Percentiles rank a stretch among this genome's conserved stretches.
phyloP scores from a whole-genome alignment of 371 early-diverging fungal species.

The Chytridium lagenaria region DNA sequence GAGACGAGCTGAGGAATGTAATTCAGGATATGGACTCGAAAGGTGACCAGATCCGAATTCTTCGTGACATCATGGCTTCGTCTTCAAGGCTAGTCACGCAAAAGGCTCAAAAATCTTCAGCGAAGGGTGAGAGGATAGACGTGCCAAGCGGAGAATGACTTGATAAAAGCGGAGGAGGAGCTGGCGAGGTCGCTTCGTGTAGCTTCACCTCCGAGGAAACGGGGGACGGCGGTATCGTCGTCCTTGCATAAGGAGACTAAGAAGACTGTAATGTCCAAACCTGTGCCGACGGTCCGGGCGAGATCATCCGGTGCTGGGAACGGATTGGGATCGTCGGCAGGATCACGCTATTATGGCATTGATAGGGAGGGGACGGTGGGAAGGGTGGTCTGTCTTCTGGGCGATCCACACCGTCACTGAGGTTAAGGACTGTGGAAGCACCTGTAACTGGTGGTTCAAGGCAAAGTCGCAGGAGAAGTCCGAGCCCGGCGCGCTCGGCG shows the following conservation, averaged over 20 bases:
- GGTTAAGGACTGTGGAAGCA: not conserved
- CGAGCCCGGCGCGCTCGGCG: not conserved
- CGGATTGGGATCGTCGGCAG: not conserved
- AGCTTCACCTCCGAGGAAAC: not conserved
- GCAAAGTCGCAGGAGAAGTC: not conserved
- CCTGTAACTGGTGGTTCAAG: too few relatives aligned
- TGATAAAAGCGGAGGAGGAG: not conserved
- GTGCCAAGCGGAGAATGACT: not conserved
- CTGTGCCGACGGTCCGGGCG: not conserved
- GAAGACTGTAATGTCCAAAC: not conserved
- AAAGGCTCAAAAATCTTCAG: not conserved
- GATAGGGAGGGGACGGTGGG: not conserved
- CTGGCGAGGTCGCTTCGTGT: not conserved
- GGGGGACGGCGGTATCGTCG: too few relatives aligned
- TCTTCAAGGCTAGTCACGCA: not conserved
- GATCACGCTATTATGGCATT: too few relatives aligned
- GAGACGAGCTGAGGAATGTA: slow-evolving; percentile 49
- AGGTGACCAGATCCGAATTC: slow-evolving; percentile 56
- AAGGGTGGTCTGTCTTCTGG: not conserved
- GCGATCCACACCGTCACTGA: not conserved
- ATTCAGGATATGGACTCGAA: slow-evolving; percentile 57
- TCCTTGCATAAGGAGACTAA: not conserved
- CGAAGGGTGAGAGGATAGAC: not conserved
- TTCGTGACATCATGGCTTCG: slow-evolving; percentile 47
- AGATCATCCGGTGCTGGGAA: not conserved